Conservation (phyloP, 495 filamentous ascomycete genomes). For the Letharia columbiana region DNA sequence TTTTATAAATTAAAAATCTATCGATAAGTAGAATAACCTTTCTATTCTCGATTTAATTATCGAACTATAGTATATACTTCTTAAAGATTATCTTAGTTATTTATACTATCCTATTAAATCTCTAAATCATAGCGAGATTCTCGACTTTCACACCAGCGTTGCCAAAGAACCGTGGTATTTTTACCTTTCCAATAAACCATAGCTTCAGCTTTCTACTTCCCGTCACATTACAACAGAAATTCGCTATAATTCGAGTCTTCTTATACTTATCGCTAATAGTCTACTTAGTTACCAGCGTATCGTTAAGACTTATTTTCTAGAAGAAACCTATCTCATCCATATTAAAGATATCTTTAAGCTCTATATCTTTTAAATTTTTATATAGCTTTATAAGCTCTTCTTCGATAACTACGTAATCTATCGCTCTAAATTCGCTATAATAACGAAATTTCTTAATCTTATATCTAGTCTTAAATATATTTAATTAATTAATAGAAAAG, state of each 20-base stretch:
- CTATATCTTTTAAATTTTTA: too few species aligned
- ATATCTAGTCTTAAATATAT: neutral
- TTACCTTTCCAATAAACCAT: neutral
- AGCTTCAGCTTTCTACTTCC: neutral
- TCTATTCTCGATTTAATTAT: neutral
- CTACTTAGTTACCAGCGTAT: too few species aligned
- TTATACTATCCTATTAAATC: neutral
- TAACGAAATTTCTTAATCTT: neutral
- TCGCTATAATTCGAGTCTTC: neutral
- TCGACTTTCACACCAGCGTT: neutral
- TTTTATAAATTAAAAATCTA: neutral
- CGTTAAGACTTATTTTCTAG: too few species aligned
- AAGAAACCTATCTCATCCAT: too few species aligned
- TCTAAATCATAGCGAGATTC: neutral
- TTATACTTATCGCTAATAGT: too few species aligned
- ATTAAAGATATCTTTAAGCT: too few species aligned
- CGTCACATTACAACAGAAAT: neutral
- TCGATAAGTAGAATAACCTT: neutral
- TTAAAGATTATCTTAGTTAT: neutral
- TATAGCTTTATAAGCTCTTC: too few species aligned
- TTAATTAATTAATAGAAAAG: neutral
- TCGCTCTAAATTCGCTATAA: neutral
- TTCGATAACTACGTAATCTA: too few species aligned
- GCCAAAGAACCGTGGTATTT: neutral
- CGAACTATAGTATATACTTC: neutral